Conservation (phyloP, 345 rosid species). For the Arabis alpina region DNA sequence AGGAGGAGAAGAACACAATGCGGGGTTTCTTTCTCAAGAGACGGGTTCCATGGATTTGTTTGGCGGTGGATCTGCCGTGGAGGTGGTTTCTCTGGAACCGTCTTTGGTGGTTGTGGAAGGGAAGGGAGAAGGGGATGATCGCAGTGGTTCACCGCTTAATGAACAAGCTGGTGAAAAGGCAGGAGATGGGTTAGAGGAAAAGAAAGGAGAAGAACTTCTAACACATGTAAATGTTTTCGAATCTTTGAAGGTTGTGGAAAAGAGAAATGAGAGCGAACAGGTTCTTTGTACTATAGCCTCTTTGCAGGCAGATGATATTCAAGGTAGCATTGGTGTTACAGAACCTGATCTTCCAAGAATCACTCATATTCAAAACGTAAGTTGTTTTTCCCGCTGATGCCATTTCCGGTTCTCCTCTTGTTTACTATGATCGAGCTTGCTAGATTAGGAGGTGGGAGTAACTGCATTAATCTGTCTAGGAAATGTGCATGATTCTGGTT, state of each 20-base stretch:
- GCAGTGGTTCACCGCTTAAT: too few relatives aligned
- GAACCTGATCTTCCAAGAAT: constrained; percentile 74
- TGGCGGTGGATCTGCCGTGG: too few relatives aligned
- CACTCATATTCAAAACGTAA: too few relatives aligned
- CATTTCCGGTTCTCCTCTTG: constrained; percentile 5
- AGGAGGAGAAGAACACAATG: constrained; percentile 38
- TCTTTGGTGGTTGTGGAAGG: constrained; percentile 21
- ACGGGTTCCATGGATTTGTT: too few relatives aligned
- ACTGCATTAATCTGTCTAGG: constrained; percentile 5
- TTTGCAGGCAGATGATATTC: constrained; percentile 70
- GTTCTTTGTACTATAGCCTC: constrained; percentile 48
- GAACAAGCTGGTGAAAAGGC: constrained; percentile 28
- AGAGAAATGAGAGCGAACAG: constrained; percentile 25
- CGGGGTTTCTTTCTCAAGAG: constrained; percentile 22
- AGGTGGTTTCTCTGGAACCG: constrained; percentile 8
- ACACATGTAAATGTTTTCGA: constrained; percentile 27
- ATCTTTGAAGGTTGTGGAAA: background rate
- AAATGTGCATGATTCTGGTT: constrained; percentile 29
- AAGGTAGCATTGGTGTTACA: constrained; percentile 65
- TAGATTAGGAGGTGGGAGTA: constrained; percentile 13
- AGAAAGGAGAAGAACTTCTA: constrained; percentile 22
- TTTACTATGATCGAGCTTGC: constrained; percentile 8
- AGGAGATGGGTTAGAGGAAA: constrained; percentile 23
- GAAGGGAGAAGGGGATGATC: constrained; percentile 35
- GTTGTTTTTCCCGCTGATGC: constrained; percentile 31